Evolutionary conservation across 2,329 filamentous ascomycete genomes (phyloP).

Genomic region (Penicillium crustosum): DNA sequence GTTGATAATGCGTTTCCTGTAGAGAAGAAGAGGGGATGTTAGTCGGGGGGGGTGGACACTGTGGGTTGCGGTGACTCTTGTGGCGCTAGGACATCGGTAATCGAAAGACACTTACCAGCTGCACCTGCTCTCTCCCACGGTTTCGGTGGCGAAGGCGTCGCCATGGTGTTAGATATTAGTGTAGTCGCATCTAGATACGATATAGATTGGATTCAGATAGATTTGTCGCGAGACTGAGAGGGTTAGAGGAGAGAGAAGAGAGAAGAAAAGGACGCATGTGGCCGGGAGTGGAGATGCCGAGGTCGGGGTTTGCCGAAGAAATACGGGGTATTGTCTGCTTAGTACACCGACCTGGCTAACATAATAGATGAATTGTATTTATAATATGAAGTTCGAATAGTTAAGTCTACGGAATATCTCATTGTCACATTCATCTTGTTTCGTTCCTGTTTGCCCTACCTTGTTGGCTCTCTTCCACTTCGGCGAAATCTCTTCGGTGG

Average conservation of each 20-base stretch:
- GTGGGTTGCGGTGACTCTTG: conserved; percentile 4
- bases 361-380: not conserved
- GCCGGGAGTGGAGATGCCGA: conserved; percentile 28
- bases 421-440: not conserved
- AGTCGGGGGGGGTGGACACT: conserved; percentile 5
- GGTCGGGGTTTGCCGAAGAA: conserved; percentile 25
- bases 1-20: conserved; percentile 31
- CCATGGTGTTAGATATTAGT: conserved; percentile 47
- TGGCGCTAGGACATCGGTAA: conserved; percentile 1
- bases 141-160: conserved; percentile 80
- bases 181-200: conserved; percentile 31
- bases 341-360: not conserved
- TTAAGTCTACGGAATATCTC: not conserved
- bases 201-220: not conserved
- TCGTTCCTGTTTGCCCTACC: not conserved
- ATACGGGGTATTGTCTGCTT: not conserved
- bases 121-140: conserved; percentile 86
- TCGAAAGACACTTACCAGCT: conserved; percentile 48
- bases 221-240: conserved; percentile 5
- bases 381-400: not conserved
- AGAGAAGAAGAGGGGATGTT: conserved; percentile 2
- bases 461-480: not conserved
- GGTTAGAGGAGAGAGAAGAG: conserved; percentile 13
- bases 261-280: conserved; percentile 25
- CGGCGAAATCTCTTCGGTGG: conserved; percentile 21